Base-by-base conservation (phyloP, 2,329 filamentous ascomycete genomes). In the Aureobasidium sp. region DNA sequence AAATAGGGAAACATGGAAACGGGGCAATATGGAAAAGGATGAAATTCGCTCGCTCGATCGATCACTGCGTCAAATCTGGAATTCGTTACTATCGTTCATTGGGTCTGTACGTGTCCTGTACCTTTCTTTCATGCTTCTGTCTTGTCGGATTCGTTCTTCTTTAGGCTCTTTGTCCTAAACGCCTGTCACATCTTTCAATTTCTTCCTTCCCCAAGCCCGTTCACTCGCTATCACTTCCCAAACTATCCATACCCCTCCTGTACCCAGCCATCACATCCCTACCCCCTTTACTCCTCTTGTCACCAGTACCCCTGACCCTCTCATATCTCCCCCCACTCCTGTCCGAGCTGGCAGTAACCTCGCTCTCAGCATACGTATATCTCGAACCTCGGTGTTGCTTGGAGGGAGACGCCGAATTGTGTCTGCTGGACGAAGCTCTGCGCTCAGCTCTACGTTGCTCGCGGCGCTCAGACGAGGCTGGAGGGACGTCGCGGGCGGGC, bases 271-370 rank as follows among this genome's bases (percentile, higher is more conserved):
- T 62, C 13, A 62, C 60, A 54, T 62, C 60, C 21, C 60, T 59
- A 7, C 59, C 59, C 6, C 43, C 37, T 15, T 21, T 45, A 7
- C 11, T 57, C 8, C 63, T 68, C 66, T 70, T 69, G 7, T 49
- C 43, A 8, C 11, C 23, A 23, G 45, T 33, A 23, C 55, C 43
- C n/a, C 54, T 58, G n/a, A 46, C 33, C 2, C 55, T 59, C 27
- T 79, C 78, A 66, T 84, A 84, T 13, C 79, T 81, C 10, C 45
- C 45, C 10, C 80, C 79, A 0, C 74, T 73, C 10, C 29, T n/a
- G 5, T 73, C 74, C 21, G 71, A 70, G 43, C 69, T 71, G 2
- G 75, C 70, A 25, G 73, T 46, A 17, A 27, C 65, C 7, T 63
- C 70, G 15, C 72, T 74, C 2, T 75, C 70, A 21, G 74, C 73